A percentile compares a stretch with the other conserved stretches of the same genome.
Conservation (phyloP, 2,329 filamentous ascomycete species). For the Colletotrichum sidae region DNA sequence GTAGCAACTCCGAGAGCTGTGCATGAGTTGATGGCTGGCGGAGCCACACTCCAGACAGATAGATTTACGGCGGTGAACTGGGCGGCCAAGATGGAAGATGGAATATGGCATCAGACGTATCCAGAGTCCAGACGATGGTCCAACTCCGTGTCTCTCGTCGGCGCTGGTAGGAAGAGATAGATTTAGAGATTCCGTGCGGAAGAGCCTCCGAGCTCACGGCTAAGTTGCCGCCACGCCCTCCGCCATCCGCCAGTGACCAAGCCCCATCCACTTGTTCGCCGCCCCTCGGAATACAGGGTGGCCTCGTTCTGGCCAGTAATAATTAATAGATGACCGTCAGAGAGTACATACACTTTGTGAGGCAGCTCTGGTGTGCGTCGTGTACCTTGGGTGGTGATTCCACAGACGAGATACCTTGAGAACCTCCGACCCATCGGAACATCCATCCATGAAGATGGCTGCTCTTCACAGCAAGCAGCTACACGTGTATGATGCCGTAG, state of each 20-base stretch:
- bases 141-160: neutral
- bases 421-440: slow-evolving; percentile 17
- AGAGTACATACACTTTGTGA: neutral
- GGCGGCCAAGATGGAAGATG: too few species aligned
- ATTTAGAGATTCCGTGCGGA: slow-evolving; percentile 20
- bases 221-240: slow-evolving; percentile 24
- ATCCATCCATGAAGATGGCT: neutral
- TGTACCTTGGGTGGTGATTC: neutral
- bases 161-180: slow-evolving; percentile 1
- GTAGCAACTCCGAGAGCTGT: too few species aligned
- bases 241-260: slow-evolving; percentile 12
- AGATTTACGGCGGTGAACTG: too few species aligned
- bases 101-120: too few species aligned
- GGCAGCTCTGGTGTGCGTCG: neutral
- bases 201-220: neutral
- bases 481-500: too few species aligned
- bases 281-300: slow-evolving; percentile 19
- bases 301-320: neutral
- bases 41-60: too few species aligned
- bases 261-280: slow-evolving; percentile 8
- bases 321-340: neutral
- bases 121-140: too few species aligned
- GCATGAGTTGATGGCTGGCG: too few species aligned
- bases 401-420: slow-evolving; percentile 9
- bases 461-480: too few species aligned